Evolutionary conservation across 1,284 basidiomycete genomes (phyloP).

Genomic region (Rhodotorula sp.): DNA sequence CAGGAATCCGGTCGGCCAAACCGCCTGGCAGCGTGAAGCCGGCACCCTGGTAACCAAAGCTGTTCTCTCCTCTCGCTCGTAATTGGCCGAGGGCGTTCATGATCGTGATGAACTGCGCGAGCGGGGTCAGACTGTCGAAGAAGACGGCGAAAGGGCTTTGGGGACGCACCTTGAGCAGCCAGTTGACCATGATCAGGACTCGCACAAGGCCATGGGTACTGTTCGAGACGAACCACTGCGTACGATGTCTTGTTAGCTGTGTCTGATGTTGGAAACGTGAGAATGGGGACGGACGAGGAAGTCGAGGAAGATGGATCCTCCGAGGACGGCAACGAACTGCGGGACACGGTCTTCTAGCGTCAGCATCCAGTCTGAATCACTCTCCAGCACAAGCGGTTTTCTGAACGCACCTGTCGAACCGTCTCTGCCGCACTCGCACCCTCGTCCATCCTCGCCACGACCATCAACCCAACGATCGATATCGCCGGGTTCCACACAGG

Average conservation of each 20-base stretch:
- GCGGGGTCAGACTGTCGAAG: neutral
- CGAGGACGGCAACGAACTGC: slow-evolving; percentile 26
- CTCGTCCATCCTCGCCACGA: slow-evolving; percentile 4
- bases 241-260: neutral
- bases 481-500: slow-evolving; percentile 36
- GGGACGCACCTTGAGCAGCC: slow-evolving; percentile 32
- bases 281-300: slow-evolving; percentile 7
- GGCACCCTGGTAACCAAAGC: neutral
- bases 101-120: slow-evolving; percentile 32
- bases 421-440: slow-evolving; percentile 8
- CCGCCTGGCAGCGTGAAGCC: slow-evolving; percentile 7
- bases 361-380: too few relatives aligned
- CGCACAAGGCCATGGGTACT: slow-evolving; percentile 2
- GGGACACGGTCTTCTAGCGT: too few relatives aligned
- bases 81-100: slow-evolving; percentile 55
- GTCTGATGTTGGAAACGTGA: too few relatives aligned
- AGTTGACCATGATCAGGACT: slow-evolving; percentile 33
- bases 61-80: neutral
- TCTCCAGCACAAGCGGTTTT: too few relatives aligned
- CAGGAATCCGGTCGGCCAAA: slow-evolving; percentile 22
- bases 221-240: slow-evolving; percentile 17
- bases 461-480: slow-evolving; percentile 31
- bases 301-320: slow-evolving; percentile 25
- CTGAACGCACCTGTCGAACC: slow-evolving; percentile 16
- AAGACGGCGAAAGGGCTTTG: neutral